Conservation (phyloP, 2,329 filamentous ascomycete species). For the Penicillium nordicum region DNA sequence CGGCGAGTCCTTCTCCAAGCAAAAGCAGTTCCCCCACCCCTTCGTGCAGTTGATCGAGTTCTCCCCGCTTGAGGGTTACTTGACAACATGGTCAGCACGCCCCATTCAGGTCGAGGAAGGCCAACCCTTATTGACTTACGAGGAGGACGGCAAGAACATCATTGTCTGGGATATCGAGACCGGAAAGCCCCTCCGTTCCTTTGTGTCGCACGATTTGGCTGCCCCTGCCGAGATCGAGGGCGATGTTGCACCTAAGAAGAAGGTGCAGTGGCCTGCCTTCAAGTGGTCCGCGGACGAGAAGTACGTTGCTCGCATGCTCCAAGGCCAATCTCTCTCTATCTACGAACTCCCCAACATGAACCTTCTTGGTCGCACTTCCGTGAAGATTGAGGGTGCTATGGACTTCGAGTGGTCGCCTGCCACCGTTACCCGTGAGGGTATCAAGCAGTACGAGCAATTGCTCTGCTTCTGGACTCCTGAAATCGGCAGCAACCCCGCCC, state of each 20-base stretch:
- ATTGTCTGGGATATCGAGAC: slow-evolving; percentile 97
- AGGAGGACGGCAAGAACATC: slow-evolving; percentile 99
- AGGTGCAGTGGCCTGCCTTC: slow-evolving; percentile 97
- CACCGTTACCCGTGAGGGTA: slow-evolving; percentile 72
- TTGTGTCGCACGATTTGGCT: slow-evolving; percentile 76
- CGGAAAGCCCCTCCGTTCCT: slow-evolving; percentile 84
- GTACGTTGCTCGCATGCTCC: slow-evolving; percentile 89
- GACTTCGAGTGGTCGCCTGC: slow-evolving; percentile 98
- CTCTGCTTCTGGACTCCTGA: slow-evolving; percentile 99
- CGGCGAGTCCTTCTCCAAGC: slow-evolving; percentile 80
- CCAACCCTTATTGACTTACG: slow-evolving; percentile 76
- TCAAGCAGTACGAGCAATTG: slow-evolving; percentile 92
- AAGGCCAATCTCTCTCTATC: slow-evolving; percentile 82
- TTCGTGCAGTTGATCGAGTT: slow-evolving; percentile 96
- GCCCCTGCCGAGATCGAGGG: slow-evolving; percentile 54
- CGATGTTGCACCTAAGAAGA: slow-evolving; percentile 73
- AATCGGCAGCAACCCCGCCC: slow-evolving; percentile 94
- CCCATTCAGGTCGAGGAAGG: slow-evolving; percentile 90
- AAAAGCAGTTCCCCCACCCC: slow-evolving; percentile 90
- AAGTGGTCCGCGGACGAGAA: slow-evolving; percentile 99
- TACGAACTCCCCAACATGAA: slow-evolving; percentile 89
- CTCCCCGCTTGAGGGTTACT: slow-evolving; percentile 86
- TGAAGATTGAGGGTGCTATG: slow-evolving; percentile 95
- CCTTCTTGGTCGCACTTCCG: slow-evolving; percentile 80
- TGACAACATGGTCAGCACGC: slow-evolving; percentile 94